These are phyloP conservation scores for Lizanozyma gosingica DNA, from an alignment of 1,139 yeast species.

Conservation along the genomic window DNA sequence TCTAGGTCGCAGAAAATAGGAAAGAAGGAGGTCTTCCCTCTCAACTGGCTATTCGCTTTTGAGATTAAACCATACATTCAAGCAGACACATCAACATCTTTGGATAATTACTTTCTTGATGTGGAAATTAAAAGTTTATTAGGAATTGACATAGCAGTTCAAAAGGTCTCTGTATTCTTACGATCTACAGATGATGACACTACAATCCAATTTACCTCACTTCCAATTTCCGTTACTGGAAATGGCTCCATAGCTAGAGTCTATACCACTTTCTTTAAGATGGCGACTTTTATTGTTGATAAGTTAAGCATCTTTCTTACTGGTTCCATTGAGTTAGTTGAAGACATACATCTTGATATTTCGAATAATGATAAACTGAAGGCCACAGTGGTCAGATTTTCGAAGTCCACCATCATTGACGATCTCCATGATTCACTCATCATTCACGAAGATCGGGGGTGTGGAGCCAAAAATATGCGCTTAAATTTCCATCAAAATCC, in stretches of 20 bases:
- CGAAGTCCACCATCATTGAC: not conserved
- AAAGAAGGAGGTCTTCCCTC: not conserved
- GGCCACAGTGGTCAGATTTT: not conserved
- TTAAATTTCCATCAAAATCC: not conserved
- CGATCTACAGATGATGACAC: not conserved
- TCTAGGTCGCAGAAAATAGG: not conserved
- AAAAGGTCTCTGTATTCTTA: not conserved
- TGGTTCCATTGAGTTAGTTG: not conserved
- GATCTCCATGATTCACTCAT: not conserved
- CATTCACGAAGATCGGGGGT: not conserved
- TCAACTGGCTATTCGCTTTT: not conserved
- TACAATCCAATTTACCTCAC: not conserved
- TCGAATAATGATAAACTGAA: not conserved
- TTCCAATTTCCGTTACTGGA: not conserved
- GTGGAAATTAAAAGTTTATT: not conserved
- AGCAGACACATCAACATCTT: not conserved
- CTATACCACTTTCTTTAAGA: not conserved
- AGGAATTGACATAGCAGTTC: not conserved
- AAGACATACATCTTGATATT: no score
- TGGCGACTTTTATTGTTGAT: not conserved
- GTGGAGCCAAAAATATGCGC: not conserved
- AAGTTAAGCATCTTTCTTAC: not conserved
- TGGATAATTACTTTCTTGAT: not conserved
- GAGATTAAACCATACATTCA: not conserved
- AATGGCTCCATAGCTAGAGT: not conserved